Conservation (phyloP, 2,329 filamentous ascomycete species). For the Aureobasidium uvarum region DNA sequence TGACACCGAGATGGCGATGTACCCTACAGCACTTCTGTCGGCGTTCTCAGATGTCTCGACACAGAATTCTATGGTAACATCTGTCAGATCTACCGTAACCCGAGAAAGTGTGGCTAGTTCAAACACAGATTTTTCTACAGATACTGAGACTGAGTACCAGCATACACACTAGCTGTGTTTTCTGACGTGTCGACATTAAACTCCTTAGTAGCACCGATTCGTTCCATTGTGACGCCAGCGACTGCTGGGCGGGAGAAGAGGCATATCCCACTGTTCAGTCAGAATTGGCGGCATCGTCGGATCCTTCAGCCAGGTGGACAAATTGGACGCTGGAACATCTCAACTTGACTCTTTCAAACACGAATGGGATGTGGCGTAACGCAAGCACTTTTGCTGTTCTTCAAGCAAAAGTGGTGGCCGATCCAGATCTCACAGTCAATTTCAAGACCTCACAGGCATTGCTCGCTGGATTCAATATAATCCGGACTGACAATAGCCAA, state of each 20-base stretch:
- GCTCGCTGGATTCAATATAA: neutral
- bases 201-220: neutral
- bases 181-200: too few species aligned
- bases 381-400: neutral
- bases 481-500: neutral
- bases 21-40: neutral
- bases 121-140: too few species aligned
- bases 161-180: too few species aligned
- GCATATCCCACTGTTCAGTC: neutral
- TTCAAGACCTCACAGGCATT: constrained; percentile 2
- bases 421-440: constrained; percentile 4
- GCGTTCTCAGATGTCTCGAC: neutral
- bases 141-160: too few species aligned
- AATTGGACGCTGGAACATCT: constrained; percentile 3
- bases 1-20: neutral
- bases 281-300: neutral
- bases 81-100: too few species aligned
- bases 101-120: too few species aligned
- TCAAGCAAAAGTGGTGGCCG: neutral
- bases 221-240: neutral
- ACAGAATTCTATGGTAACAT: too few species aligned
- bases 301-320: neutral
- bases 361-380: neutral
- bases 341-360: neutral
- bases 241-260: neutral